phyloP scores from a whole-genome alignment of 2,329 filamentous ascomycete species.

The Neonectria hederae region DNA sequence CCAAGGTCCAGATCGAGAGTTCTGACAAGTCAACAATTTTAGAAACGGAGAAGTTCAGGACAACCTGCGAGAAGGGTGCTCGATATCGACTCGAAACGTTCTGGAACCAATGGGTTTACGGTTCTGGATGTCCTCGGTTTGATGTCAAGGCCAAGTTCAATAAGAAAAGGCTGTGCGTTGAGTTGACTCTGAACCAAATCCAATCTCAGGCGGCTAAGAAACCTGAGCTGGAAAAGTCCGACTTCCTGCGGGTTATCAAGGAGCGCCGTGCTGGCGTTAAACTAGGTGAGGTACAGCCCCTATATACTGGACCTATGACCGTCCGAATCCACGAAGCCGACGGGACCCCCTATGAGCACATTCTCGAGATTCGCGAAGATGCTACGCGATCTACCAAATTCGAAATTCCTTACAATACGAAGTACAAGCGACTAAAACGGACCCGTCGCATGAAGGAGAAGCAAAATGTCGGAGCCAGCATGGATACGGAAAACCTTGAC shows the following conservation, averaged over 20 bases:
- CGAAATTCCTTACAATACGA: slow-evolving; percentile 98
- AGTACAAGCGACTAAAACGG: slow-evolving; percentile 96
- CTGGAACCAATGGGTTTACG: slow-evolving; percentile 92
- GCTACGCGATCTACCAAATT: slow-evolving; percentile 79
- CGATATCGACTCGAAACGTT: slow-evolving; percentile 89
- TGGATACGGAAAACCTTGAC: slow-evolving; percentile 72
- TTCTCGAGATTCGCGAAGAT: slow-evolving; percentile 91
- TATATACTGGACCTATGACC: slow-evolving; percentile 96
- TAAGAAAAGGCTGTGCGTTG: slow-evolving; percentile 95
- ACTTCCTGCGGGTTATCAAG: slow-evolving; percentile 86
- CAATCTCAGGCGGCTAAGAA: slow-evolving; percentile 59
- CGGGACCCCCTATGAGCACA: slow-evolving; percentile 97
- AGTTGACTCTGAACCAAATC: slow-evolving; percentile 86
- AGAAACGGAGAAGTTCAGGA: slow-evolving; percentile 79
- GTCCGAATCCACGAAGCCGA: slow-evolving; percentile 98
- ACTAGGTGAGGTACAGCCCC: slow-evolving; percentile 74
- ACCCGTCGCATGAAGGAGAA: slow-evolving; percentile 85
- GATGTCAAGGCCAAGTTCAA: slow-evolving; percentile 91
- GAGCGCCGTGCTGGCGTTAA: slow-evolving; percentile 78
- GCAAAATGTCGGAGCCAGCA: slow-evolving; percentile 63
- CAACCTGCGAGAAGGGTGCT: slow-evolving; percentile 86
- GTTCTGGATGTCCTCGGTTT: slow-evolving; percentile 89
- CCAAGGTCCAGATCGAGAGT: slow-evolving; percentile 78
- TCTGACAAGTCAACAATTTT: slow-evolving; percentile 75
- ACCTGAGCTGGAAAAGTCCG: slow-evolving; percentile 70